Base-by-base conservation (phyloP, 352 stramenopile species). In the Phytopythium kandeliae region DNA sequence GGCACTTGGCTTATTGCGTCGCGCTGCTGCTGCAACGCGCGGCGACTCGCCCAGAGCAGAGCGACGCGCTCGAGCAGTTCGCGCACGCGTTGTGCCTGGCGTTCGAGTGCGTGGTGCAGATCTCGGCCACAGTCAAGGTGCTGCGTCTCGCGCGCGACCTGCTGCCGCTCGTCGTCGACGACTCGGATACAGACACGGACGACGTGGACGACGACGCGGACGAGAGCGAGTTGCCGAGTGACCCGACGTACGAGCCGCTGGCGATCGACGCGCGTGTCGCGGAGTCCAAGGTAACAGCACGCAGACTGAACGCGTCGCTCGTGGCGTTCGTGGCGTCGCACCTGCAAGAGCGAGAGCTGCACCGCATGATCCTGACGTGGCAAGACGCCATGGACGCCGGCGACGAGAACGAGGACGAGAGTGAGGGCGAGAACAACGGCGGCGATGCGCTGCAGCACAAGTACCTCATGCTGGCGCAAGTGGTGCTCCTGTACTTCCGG, bases 401-500 rank as follows among this genome's bases (percentile, higher is more conserved):
- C 31, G 54, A 74, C 69, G 42, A 59, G 3, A 52, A 65, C 1
- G 59, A 67, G 2, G 66, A 85, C n/a, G 3, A 63, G 76, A 5
- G 28, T 33, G 5, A 35, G 31, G 28, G 28, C 28, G 28, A 31
- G 28, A 31, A 9, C 8, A 65, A 77, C 10, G 63, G 75, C 1
- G 56, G 37, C 3, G 67, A 88, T 25, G 42, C 55, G 25, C 74
- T 95, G 47, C 79, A 95, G 57, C 74, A 87, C 47, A 72, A 77
- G 35, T 95, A 93, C 42, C 49, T 95, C 41, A 67, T 90, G 62
- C 68, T 95, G 16, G 78, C 82, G 15, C 81, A 95, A 40, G 63
- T 82, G 2, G 75, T 90, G 33, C 63, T 95, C 21, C 51, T 95
- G 26, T 92, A 91, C 71, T 90, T 92, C 55, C 78, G 80, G 34